A percentile compares a stretch with the other conserved stretches of the same genome.
Conservation (phyloP, 768 basidiomycete genomes). For the Tephrocybe sp. region DNA sequence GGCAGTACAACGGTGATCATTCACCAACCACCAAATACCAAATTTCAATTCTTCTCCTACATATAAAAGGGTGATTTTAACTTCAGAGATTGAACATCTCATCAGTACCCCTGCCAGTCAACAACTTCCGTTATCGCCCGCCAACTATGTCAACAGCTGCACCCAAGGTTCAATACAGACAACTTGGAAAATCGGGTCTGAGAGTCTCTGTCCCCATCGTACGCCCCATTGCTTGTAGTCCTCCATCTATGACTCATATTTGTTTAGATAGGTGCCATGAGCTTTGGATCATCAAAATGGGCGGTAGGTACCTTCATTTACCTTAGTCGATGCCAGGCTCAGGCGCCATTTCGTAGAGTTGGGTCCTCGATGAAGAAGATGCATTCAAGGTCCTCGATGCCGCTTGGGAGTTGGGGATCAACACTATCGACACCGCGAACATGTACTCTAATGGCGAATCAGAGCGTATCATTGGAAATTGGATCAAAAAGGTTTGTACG, state of each 20-base stretch:
- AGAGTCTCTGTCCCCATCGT: conserved; percentile 16
- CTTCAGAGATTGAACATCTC: no score
- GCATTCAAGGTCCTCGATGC: conserved; percentile 43
- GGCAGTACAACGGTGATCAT: no score
- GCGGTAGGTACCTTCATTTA: conserved; percentile 1
- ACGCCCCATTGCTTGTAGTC: not conserved
- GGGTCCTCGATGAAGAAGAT: conserved; percentile 50
- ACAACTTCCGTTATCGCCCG: not conserved
- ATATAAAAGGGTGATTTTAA: no score
- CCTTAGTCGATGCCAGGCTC: conserved; percentile 18
- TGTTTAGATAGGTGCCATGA: conserved; percentile 15
- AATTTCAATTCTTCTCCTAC: no score
- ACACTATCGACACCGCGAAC: conserved; percentile 38
- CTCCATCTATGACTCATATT: not conserved
- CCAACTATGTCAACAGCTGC: not conserved
- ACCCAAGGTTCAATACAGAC: conserved; percentile 14
- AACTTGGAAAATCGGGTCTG: conserved; percentile 13
- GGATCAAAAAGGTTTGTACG: conserved; percentile 31
- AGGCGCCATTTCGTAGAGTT: conserved; percentile 26
- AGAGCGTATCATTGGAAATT: conserved; percentile 42
- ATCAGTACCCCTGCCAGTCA: no score
- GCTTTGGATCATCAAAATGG: conserved; percentile 16
- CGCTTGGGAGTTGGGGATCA: conserved; percentile 41
- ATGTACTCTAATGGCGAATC: conserved; percentile 38
- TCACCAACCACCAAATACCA: no score